Conservation (phyloP, 1,284 basidiomycete genomes). For the Sphagnurus paluster region DNA sequence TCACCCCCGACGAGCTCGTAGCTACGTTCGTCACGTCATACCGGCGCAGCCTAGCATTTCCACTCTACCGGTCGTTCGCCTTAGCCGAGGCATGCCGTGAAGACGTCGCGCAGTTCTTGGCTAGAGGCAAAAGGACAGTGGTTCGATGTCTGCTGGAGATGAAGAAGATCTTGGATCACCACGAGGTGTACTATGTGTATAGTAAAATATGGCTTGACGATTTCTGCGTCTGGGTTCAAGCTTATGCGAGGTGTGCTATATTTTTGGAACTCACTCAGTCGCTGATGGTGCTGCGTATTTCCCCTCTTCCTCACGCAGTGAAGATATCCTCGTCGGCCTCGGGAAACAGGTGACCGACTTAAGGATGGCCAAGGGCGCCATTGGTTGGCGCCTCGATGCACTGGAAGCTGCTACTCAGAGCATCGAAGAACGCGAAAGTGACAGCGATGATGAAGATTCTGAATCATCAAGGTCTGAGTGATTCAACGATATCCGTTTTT, state of each 20-base stretch:
- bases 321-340: slow-evolving; percentile 49
- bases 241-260: slow-evolving; percentile 51
- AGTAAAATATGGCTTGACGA: slow-evolving; percentile 83
- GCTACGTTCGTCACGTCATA: slow-evolving; percentile 61
- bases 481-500: background rate
- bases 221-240: slow-evolving; percentile 73
- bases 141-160: slow-evolving; percentile 65
- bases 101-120: slow-evolving; percentile 62
- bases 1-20: slow-evolving; percentile 48
- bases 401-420: slow-evolving; percentile 58
- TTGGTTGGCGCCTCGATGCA: slow-evolving; percentile 70
- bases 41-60: slow-evolving; percentile 71
- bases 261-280: slow-evolving; percentile 20
- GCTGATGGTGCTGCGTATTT: background rate
- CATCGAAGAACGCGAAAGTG: slow-evolving; percentile 37
- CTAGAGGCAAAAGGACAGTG: slow-evolving; percentile 58
- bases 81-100: slow-evolving; percentile 64
- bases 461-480: slow-evolving; percentile 13
- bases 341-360: slow-evolving; percentile 41
- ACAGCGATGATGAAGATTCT: slow-evolving; percentile 60
- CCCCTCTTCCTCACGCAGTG: slow-evolving; percentile 44
- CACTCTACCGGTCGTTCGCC: slow-evolving; percentile 73
- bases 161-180: slow-evolving; percentile 71
- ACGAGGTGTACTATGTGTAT: slow-evolving; percentile 82
- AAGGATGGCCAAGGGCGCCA: slow-evolving; percentile 48